phyloP scores from a whole-genome alignment of 306 rosid species.

The Hippophae rhamnoides region DNA sequence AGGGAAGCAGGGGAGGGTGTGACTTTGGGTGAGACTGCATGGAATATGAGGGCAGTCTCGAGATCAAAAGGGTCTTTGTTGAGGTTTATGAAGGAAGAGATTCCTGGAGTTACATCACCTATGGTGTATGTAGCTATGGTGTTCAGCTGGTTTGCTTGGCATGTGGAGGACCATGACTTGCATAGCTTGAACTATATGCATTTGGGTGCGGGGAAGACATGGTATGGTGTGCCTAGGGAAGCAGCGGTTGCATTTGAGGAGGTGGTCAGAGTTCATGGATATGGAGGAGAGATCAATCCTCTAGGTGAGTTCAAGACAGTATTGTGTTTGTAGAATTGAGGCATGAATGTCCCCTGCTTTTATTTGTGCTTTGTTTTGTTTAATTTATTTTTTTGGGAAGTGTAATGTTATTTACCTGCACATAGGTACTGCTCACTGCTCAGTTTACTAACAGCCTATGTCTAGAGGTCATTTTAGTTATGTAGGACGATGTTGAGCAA shows the following conservation, averaged over 20 bases:
- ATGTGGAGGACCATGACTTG: conserved; percentile 96
- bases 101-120: conserved; percentile 94
- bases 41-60: conserved; percentile 90
- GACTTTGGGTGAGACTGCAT: conserved; percentile 70
- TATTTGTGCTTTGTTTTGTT: conserved; percentile 9
- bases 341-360: conserved; percentile 20
- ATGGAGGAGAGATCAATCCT: conserved; percentile 90
- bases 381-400: not conserved
- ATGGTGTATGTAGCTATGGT: conserved; percentile 96
- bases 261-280: conserved; percentile 86
- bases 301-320: conserved; percentile 59
- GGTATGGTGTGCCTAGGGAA: conserved; percentile 93
- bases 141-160: conserved; percentile 99
- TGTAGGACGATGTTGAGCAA: not conserved
- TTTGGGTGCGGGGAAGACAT: conserved; percentile 88
- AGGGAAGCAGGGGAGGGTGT: conserved; percentile 52
- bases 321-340: conserved; percentile 1
- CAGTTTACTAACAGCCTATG: not conserved
- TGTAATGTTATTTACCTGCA: not conserved
- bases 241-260: conserved; percentile 96
- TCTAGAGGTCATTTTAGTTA: not conserved
- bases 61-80: conserved; percentile 78
- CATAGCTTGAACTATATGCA: conserved; percentile 91
- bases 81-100: conserved; percentile 98
- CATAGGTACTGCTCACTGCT: not conserved